Evolutionary conservation across 139 green algal genomes (phyloP), one percentile per base, ranked within the genome.

Genomic region (Pleodorina starrii): DNA sequence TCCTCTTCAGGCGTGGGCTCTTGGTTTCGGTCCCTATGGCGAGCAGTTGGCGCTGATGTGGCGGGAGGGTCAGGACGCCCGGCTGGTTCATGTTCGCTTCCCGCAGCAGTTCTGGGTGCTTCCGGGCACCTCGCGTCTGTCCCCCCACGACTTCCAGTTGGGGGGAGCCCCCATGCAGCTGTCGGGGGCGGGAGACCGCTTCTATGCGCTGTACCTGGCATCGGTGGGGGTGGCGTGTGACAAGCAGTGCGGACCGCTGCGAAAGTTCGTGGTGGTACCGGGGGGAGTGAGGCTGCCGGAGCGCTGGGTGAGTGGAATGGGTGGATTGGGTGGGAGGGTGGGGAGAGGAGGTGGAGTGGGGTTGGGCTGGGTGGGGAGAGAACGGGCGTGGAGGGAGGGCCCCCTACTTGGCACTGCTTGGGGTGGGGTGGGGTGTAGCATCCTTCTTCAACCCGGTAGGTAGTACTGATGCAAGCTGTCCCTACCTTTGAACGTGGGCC

Each of bases 131-230:
- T 63, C 80, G 35, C 82, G 86, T 19, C 46, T 86, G 14, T 92
- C 85, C 27, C 95, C 95, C 3, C 95, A 97, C 83, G 94, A 97
- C 89, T 86, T 97, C n/a, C 91, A 89, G 19, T 72, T 98, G 27
- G 78, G 91, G 2, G 92, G 94, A 0, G 94, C 94, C 1, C 92
- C 96, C 1, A 44, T 95, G 73, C 69, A 69, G 12, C 50, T 94
- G 1, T 94, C 90, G 2, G 94, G 93, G 17, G 89, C 89, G 4
- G 82, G 91, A 43, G 93, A 97, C 72, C 93, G 96, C 19, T 80
- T 94, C 38, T 89, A 97, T 66, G 90, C 96, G 11, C 38, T 98
- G 35, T 92, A 96, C 29, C 73, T 98, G 0, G 91, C 83, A 3
- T 54, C 68, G 1, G 83, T 88, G 83, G 83, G 83, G 14, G 10